Base-by-base conservation (phyloP, 2,329 filamentous ascomycete species). In the Xylariaceae sp. region DNA sequence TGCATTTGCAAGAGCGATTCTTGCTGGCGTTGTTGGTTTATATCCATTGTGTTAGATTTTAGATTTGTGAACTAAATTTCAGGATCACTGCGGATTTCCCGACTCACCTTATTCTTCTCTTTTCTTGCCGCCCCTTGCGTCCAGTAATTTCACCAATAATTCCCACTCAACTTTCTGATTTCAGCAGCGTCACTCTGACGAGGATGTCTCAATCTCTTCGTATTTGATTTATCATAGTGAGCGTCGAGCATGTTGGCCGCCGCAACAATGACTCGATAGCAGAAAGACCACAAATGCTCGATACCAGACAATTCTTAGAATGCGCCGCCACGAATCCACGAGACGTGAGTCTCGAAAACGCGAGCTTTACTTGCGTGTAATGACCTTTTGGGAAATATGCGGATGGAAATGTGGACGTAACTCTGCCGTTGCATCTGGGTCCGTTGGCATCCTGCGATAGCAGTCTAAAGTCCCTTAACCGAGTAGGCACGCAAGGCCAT, bases 251-350 rank as follows among this genome's bases (percentile, higher is more conserved):
- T 7, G 4, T 27, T 27, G 22, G 7, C 7, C 22, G 22, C 22
- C 4, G 4, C 22, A 4, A 27, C 7, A 27, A 27, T 27, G 22
- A 27, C 22, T 27, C 22, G 7, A 27, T 7, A 27, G 22, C 22
- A 27, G 38, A 53, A n/a, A 45, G 41, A n/a, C 22, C 42, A 19
- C n/a, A n/a, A 14, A 11, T 27, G 36, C 35, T 30, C 19, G 14
- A 54, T 22, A 32, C 18, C 14, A 32, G 47, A 36, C 14, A 45
- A 40, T 42, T n/a, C 39, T 45, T 44, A 48, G 52, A 53, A 47
- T 48, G 48, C 54, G 53, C 55, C 56, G 55, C 54, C 44, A 54
- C 52, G 58, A 57, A 57, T 54, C 51, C 42, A 10, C 32, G 41
- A 55, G 57, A 51, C 48, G 45, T 59, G 57, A 46, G 50, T 36